Percentiles rank a stretch among this genome's conserved stretches.
phyloP scores from a whole-genome alignment of 169 alveolate species.

The Amoebophrya sp. region DNA sequence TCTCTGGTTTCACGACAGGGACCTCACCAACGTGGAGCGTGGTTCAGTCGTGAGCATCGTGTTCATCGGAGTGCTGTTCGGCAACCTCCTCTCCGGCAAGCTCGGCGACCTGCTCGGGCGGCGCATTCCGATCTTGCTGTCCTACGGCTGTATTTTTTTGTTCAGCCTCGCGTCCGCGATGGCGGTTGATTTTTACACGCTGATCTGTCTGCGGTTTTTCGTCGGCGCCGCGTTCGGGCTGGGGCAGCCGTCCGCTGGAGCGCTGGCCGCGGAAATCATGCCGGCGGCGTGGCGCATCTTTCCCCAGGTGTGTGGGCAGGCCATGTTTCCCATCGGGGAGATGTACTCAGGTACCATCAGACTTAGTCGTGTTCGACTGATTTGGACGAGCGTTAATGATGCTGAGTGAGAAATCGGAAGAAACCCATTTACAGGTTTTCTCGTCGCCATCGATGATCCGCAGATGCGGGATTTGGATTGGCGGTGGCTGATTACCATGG shows the following conservation, averaged over 20 bases:
- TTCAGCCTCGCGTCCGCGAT: not conserved
- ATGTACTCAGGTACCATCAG: too few species aligned
- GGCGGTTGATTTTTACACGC: not conserved
- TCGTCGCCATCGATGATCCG: not conserved
- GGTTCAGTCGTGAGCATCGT: not conserved
- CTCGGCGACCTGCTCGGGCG: not conserved
- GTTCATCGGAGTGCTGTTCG: not conserved
- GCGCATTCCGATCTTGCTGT: not conserved
- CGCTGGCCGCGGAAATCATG: not conserved
- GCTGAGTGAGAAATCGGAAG: too few species aligned
- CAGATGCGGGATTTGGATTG: not conserved
- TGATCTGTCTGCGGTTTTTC: not conserved
- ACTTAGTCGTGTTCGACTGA: too few species aligned
- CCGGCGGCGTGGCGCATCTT: not conserved
- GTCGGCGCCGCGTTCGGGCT: not conserved
- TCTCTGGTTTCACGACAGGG: too few species aligned
- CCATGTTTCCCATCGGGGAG: not conserved
- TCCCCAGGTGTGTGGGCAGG: not conserved
- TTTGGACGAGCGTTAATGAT: too few species aligned
- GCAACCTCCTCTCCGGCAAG: not conserved
- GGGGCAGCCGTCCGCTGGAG: not conserved
- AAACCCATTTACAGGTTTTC: too few species aligned
- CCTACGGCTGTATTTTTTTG: not conserved
- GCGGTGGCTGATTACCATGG: not conserved
- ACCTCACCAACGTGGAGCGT: not conserved